phyloP scores from a whole-genome alignment of 306 rosid genomes.

The Cucurbita ficifolia region DNA sequence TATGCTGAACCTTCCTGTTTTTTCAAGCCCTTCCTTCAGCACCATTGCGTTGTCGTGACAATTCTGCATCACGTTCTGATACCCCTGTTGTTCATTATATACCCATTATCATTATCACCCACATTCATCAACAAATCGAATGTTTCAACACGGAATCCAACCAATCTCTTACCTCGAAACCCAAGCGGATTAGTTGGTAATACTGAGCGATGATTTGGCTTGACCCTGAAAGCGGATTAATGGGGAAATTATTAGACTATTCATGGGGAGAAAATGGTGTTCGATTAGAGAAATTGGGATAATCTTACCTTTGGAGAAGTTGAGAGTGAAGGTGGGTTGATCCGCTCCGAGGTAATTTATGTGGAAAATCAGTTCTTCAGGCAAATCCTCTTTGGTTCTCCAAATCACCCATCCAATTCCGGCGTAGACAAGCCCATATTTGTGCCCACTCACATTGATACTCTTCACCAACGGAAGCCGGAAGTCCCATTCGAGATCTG shows the following conservation, averaged over 20 bases:
- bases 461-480: constrained; percentile 69
- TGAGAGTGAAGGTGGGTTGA: neutral
- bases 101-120: neutral
- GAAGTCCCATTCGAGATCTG: constrained; percentile 79
- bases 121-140: too few species aligned
- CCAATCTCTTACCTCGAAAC: neutral
- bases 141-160: too few species aligned
- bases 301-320: neutral
- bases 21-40: constrained; percentile 1
- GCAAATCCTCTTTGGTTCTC: constrained; percentile 6
- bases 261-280: too few species aligned
- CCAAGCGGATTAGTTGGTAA: constrained; percentile 2
- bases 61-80: constrained; percentile 4
- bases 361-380: constrained; percentile 5
- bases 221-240: neutral
- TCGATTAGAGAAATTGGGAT: too few species aligned
- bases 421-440: constrained; percentile 55
- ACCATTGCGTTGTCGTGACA: constrained; percentile 7
- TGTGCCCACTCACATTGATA: constrained; percentile 70
- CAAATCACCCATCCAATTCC: constrained; percentile 22
- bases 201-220: neutral
- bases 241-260: too few species aligned
- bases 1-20: neutral
- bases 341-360: neutral
- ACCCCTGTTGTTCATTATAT: neutral